Evolutionary conservation across 148 eudicot species (phyloP).

Genomic region (Agrostemma githago): DNA sequence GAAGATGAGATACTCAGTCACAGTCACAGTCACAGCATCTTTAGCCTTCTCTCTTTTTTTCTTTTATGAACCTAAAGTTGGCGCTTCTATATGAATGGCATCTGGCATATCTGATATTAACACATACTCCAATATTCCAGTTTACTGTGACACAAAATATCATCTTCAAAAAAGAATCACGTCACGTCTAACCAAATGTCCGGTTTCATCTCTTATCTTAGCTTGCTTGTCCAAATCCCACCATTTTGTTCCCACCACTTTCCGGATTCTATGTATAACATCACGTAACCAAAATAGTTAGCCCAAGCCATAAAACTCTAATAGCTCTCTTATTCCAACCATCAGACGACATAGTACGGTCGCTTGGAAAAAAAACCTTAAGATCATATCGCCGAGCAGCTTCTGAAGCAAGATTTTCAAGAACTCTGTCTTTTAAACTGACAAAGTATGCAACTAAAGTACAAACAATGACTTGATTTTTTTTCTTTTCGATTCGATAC

Average conservation of each 20-base stretch:
- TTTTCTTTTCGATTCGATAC: neutral
- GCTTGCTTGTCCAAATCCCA: neutral
- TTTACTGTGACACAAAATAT: neutral
- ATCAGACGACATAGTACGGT: too few relatives aligned
- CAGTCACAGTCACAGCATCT: neutral
- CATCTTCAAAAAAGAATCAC: slow-evolving; percentile 4
- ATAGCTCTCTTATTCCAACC: too few relatives aligned
- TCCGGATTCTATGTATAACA: neutral
- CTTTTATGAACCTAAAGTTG: neutral
- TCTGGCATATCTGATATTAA: neutral
- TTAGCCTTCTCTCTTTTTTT: neutral
- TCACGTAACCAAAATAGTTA: too few relatives aligned
- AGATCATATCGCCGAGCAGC: neutral
- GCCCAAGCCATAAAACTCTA: too few relatives aligned
- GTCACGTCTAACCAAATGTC: neutral
- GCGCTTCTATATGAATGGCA: neutral
- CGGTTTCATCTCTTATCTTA: neutral
- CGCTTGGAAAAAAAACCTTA: too few relatives aligned
- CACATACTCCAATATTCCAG: neutral
- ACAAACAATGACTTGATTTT: too few relatives aligned
- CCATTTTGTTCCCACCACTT: neutral
- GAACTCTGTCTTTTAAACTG: neutral
- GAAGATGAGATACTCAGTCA: neutral
- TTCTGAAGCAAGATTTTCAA: neutral
- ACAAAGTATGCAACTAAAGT: too few relatives aligned